Evolutionary conservation across 345 rosid species (phyloP).

Genomic region (Bretschneidera sinensis): DNA sequence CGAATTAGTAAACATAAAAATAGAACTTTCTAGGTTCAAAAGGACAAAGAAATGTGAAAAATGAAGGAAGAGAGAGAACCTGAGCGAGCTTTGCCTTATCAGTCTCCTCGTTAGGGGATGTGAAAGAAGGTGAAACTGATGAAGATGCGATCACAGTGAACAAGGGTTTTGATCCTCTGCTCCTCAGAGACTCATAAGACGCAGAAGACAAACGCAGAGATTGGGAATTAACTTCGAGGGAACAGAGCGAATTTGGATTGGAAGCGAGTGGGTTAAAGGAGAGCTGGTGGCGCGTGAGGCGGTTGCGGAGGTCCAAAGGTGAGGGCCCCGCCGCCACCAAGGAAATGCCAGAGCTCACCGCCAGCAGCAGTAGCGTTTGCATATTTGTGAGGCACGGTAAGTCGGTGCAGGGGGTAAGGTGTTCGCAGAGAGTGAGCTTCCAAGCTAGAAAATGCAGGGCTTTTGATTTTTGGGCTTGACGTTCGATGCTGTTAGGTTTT

Average conservation of each 20-base stretch:
- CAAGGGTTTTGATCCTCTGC: conserved; percentile 25
- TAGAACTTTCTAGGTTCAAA: conserved; percentile 3
- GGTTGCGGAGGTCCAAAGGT: conserved; percentile 14
- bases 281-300: conserved; percentile 15
- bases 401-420: background rate
- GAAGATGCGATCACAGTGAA: conserved; percentile 28
- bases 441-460: background rate
- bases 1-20: background rate
- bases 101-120: conserved; percentile 37
- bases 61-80: conserved; percentile 31
- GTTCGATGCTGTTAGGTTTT: background rate
- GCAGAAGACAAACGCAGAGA: conserved; percentile 15
- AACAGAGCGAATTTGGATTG: conserved; percentile 16
- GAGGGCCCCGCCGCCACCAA: conserved; percentile 22
- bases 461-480: background rate
- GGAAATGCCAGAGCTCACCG: conserved; percentile 33
- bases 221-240: conserved; percentile 20
- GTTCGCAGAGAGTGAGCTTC: background rate
- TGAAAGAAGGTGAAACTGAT: conserved; percentile 34
- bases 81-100: conserved; percentile 74
- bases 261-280: conserved; percentile 15
- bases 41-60: conserved; percentile 1
- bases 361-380: conserved; percentile 59
- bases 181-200: conserved; percentile 22
- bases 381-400: conserved; percentile 17